Conservation (phyloP, 306 rosid species). For the Astragalus glycyphyllos region DNA sequence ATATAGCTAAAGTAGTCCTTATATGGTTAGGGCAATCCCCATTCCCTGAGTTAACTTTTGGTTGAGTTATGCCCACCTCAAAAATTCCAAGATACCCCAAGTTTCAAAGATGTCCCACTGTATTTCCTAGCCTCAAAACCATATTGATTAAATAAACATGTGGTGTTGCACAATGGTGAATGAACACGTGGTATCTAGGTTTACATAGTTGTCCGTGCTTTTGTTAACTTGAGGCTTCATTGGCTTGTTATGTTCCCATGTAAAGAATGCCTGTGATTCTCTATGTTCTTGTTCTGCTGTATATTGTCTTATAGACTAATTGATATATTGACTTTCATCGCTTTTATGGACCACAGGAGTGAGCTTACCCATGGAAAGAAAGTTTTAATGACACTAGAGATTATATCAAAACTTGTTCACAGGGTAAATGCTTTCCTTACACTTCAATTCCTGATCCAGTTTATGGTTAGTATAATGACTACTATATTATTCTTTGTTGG, state of each 20-base stretch:
- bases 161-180: too few species aligned
- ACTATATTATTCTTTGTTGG: conserved; percentile 17
- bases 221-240: neutral
- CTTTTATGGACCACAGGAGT: conserved; percentile 62
- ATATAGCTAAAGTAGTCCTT: neutral
- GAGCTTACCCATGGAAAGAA: conserved; percentile 90
- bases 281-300: conserved; percentile 29
- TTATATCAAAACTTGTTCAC: conserved; percentile 77
- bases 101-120: too few species aligned
- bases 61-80: too few species aligned
- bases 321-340: conserved; percentile 41
- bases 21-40: too few species aligned
- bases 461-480: conserved; percentile 28
- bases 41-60: too few species aligned
- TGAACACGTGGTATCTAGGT: neutral
- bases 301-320: conserved; percentile 4
- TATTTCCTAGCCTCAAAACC: too few species aligned
- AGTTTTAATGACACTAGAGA: conserved; percentile 75
- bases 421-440: conserved; percentile 63
- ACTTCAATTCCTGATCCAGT: conserved; percentile 30
- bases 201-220: neutral
- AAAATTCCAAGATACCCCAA: too few species aligned
- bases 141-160: too few species aligned
- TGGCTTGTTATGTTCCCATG: conserved; percentile 31
- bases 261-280: conserved; percentile 28